Evolutionary conservation across 1,139 yeast species (phyloP).

Genomic region (Zygoascus meyerae): DNA sequence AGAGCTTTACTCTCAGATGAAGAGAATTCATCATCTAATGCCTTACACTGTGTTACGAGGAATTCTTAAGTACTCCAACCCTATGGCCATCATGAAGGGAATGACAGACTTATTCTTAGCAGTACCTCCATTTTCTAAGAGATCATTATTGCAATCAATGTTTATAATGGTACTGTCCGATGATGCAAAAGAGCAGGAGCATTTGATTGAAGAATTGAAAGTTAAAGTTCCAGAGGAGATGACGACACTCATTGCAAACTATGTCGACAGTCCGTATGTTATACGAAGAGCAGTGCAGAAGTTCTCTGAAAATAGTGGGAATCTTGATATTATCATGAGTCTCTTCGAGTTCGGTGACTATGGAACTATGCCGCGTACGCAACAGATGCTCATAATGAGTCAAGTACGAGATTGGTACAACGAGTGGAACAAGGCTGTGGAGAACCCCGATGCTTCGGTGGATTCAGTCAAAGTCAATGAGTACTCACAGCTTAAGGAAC

Average conservation of each 20-base stretch:
- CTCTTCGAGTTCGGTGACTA: conserved; percentile 11
- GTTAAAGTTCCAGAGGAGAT: conserved; percentile 32
- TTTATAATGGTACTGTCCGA: conserved; percentile 72
- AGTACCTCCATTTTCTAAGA: conserved; percentile 59
- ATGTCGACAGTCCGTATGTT: conserved; percentile 26
- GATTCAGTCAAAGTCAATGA: conserved; percentile 29
- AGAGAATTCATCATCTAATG: conserved; percentile 62
- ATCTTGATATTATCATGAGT: conserved; percentile 14
- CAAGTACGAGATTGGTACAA: conserved; percentile 29
- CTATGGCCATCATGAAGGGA: conserved; percentile 73
- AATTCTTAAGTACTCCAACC: conserved; percentile 74
- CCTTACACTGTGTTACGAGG: conserved; percentile 75
- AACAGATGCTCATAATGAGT: conserved; percentile 9
- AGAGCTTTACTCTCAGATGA: conserved; percentile 63
- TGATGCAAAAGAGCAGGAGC: conserved; percentile 63
- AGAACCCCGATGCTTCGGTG: conserved; percentile 14
- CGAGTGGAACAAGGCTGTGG: conserved; percentile 38
- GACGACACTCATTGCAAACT: conserved; percentile 27
- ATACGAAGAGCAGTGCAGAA: conserved; percentile 19
- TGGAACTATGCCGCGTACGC: neutral
- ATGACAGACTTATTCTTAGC: conserved; percentile 73
- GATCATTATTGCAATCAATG: conserved; percentile 63
- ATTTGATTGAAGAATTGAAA: conserved; percentile 47
- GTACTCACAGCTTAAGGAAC: conserved; percentile 50
- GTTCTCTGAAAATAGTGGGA: conserved; percentile 11